Conservation (phyloP, 2,329 filamentous ascomycete genomes). For the Fusarium stilboides region DNA sequence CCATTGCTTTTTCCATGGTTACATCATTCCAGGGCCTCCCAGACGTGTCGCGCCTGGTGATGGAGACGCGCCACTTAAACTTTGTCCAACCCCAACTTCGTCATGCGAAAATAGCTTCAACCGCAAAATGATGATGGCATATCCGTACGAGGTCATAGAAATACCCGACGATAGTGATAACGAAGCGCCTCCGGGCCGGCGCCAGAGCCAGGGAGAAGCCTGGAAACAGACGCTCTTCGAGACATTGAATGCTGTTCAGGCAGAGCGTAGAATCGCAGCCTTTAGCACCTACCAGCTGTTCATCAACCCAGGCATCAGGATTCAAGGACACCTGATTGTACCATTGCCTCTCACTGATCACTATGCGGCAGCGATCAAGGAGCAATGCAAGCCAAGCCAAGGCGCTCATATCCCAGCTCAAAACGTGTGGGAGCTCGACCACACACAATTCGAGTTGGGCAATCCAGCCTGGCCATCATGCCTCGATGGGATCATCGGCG, state of each 20-base stretch:
- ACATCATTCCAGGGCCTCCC: neutral
- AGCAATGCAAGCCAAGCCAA: neutral
- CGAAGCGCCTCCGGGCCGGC: neutral
- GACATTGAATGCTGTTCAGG: slow-evolving; percentile 16
- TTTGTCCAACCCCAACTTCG: neutral
- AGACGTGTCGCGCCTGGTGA: neutral
- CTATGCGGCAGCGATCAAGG: slow-evolving; percentile 22
- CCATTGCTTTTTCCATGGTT: neutral
- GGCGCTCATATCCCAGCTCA: neutral
- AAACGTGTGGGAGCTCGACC: slow-evolving; percentile 33
- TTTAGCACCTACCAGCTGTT: slow-evolving; percentile 26
- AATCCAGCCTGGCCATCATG: slow-evolving; percentile 30
- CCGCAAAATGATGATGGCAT: slow-evolving; percentile 5
- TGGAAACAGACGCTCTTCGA: slow-evolving; percentile 23
- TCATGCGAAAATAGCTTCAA: neutral
- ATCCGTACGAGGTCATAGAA: slow-evolving; percentile 8
- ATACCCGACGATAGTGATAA: slow-evolving; percentile 14
- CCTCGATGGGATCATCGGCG: slow-evolving; percentile 3
- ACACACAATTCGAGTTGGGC: slow-evolving; percentile 23
- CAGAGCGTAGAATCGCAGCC: slow-evolving; percentile 6
- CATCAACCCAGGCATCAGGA: slow-evolving; percentile 30
- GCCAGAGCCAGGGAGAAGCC: neutral
- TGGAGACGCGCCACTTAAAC: neutral
- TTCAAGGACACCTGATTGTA: slow-evolving; percentile 13
- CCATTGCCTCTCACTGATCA: slow-evolving; percentile 28